phyloP scores from a whole-genome alignment of 805 yeast genomes.

The Torulaspora delbrueckii region DNA sequence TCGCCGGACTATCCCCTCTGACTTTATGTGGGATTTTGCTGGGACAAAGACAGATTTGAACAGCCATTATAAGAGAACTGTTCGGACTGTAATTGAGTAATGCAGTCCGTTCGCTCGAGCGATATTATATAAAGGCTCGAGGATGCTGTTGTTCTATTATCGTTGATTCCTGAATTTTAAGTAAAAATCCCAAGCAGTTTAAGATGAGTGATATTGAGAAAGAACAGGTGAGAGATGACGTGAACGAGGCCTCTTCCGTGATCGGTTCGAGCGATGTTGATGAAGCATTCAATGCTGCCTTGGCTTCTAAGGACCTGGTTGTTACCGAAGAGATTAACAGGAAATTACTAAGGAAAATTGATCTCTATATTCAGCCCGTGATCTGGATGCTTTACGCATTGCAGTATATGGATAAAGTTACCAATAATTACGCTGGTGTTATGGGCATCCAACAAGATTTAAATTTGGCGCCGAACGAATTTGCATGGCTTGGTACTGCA shows the following conservation, averaged over 20 bases:
- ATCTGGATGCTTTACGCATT: constrained; percentile 9
- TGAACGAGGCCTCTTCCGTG: constrained; percentile 1
- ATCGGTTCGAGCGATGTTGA: constrained; percentile 4
- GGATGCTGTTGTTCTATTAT: not conserved
- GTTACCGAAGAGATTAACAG: constrained; percentile 8
- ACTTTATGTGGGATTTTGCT: no score
- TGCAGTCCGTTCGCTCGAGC: no score
- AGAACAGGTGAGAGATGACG: not conserved
- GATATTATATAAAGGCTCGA: not conserved
- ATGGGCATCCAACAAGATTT: constrained; percentile 10
- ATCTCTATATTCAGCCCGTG: constrained; percentile 10
- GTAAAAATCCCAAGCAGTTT: not conserved
- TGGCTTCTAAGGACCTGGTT: constrained; percentile 6
- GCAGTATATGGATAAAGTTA: constrained; percentile 12
- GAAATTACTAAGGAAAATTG: constrained; percentile 9
- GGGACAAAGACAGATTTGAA: no score
- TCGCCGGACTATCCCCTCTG: no score
- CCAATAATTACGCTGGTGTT: constrained; percentile 9
- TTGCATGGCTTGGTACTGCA: constrained; percentile 10
- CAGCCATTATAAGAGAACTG: no score
- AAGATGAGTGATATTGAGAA: constrained; percentile 1
- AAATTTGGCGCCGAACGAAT: constrained; percentile 6
- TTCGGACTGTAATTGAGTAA: no score
- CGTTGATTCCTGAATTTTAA: not conserved
- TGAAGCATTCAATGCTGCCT: constrained; percentile 9